A percentile compares a stretch with the other conserved stretches of the same genome.
Evolutionary conservation across 2,329 filamentous ascomycete genomes (phyloP).

Genomic region (Botrytis fabae): DNA sequence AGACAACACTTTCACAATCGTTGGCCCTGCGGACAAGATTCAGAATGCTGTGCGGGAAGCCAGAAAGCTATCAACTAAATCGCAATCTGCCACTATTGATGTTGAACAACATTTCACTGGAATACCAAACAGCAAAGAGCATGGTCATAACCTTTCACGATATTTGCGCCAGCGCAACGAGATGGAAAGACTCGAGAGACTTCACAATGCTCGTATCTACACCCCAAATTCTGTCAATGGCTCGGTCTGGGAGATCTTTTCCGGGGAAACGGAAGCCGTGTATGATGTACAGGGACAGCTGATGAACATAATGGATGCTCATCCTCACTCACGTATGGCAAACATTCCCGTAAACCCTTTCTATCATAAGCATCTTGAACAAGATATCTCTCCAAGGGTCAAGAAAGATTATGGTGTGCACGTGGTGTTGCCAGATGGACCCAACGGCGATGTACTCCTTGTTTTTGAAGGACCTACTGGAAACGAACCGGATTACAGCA

Average conservation of each 20-base stretch:
- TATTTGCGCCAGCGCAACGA: conserved; percentile 83
- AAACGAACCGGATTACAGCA: conserved; percentile 49
- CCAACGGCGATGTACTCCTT: conserved; percentile 61
- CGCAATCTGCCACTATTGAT: conserved; percentile 83
- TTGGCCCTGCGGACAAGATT: conserved; percentile 75
- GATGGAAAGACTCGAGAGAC: conserved; percentile 76
- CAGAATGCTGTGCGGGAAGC: conserved; percentile 76
- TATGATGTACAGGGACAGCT: conserved; percentile 75
- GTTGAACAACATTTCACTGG: conserved; percentile 76
- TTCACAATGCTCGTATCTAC: conserved; percentile 84
- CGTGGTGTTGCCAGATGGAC: conserved; percentile 67
- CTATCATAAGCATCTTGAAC: conserved; percentile 72
- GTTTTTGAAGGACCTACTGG: conserved; percentile 70
- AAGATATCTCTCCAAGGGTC: conserved; percentile 62
- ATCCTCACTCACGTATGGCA: conserved; percentile 71
- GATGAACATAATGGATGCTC: conserved; percentile 68
- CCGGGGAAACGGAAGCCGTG: conserved; percentile 79
- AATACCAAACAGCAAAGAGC: conserved; percentile 70
- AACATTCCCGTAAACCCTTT: conserved; percentile 72
- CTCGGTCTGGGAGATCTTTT: conserved; percentile 85
- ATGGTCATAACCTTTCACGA: conserved; percentile 82
- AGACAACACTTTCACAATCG: conserved; percentile 77
- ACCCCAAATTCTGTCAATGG: conserved; percentile 72
- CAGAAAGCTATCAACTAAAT: conserved; percentile 82
- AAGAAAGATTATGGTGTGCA: conserved; percentile 71